phyloP scores from a whole-genome alignment of 2,329 filamentous ascomycete genomes.

The Nemania bipapillata region DNA sequence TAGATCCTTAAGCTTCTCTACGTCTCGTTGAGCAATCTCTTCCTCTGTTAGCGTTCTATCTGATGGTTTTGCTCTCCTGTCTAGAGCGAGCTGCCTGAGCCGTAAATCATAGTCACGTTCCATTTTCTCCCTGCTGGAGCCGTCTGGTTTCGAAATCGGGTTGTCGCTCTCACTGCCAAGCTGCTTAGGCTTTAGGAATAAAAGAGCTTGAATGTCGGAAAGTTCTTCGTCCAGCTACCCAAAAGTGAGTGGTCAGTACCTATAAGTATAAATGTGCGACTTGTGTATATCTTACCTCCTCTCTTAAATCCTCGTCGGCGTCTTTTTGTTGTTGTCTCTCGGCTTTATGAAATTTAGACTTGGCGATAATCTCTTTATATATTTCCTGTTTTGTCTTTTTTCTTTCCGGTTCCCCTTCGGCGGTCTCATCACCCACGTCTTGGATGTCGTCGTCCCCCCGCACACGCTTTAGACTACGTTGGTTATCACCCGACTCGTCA shows the following conservation, averaged over 20 bases:
- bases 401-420: conserved; percentile 79
- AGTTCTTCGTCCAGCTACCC: conserved; percentile 83
- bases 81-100: conserved; percentile 82
- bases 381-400: conserved; percentile 97
- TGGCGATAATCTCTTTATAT: conserved; percentile 97
- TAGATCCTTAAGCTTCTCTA: conserved; percentile 78
- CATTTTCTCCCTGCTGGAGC: conserved; percentile 73
- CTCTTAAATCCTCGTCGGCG: conserved; percentile 81
- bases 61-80: conserved; percentile 84
- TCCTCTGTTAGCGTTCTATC: conserved; percentile 92
- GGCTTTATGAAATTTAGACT: conserved; percentile 94
- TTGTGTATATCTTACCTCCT: conserved; percentile 32
- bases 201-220: conserved; percentile 76
- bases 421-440: conserved; percentile 65
- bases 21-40: conserved; percentile 81
- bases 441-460: conserved; percentile 61
- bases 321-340: conserved; percentile 93
- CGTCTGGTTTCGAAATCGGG: conserved; percentile 52
- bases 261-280: not conserved
- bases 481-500: conserved; percentile 65
- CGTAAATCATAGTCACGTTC: conserved; percentile 90
- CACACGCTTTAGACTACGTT: conserved; percentile 66
- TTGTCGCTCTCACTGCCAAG: conserved; percentile 48
- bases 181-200: conserved; percentile 63
- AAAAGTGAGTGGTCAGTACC: conserved; percentile 17